Evolutionary conservation across 208 protist genomes (phyloP).

Genomic region (Crithidia sp.): DNA sequence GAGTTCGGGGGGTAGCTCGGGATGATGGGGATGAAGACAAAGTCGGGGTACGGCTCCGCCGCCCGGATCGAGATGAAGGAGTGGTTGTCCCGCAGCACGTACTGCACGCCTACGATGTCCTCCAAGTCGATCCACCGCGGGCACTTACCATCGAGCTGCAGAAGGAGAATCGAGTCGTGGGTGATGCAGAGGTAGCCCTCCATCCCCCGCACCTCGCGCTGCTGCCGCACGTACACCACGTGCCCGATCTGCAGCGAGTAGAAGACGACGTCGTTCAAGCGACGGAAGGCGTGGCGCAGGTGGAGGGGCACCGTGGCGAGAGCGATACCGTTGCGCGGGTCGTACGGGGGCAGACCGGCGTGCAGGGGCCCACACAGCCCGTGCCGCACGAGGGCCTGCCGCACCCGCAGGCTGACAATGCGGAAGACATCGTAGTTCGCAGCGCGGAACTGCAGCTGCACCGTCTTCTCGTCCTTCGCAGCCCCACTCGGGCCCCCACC

Average conservation of each 20-base stretch:
- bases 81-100: conserved; percentile 41
- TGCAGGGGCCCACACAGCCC: conserved; percentile 50
- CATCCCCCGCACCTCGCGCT: conserved; percentile 50
- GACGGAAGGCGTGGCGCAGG: conserved; percentile 49
- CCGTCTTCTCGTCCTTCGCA: conserved; percentile 18
- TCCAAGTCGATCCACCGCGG: conserved; percentile 50
- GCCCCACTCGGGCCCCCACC: not conserved
- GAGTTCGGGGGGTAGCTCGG: conserved; percentile 45
- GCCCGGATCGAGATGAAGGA: conserved; percentile 48
- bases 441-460: conserved; percentile 42
- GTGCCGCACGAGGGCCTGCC: conserved; percentile 47
- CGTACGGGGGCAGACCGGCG: conserved; percentile 53
- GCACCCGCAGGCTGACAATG: conserved; percentile 42
- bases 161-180: conserved; percentile 47
- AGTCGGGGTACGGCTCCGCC: conserved; percentile 41
- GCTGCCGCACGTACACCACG: conserved; percentile 47
- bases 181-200: conserved; percentile 50
- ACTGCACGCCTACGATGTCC: conserved; percentile 50
- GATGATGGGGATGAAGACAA: conserved; percentile 53
- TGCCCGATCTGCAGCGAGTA: conserved; percentile 59
- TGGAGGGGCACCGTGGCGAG: conserved; percentile 62
- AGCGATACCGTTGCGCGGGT: conserved; percentile 64
- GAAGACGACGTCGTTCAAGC: conserved; percentile 49
- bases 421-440: conserved; percentile 50
- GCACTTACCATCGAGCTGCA: conserved; percentile 51